A percentile compares a stretch with the other conserved stretches of the same genome.
These are phyloP conservation scores for Chaetomiaceae sp. DNA, from an alignment of 2,329 filamentous ascomycete species.

Conservation along the genomic window DNA sequence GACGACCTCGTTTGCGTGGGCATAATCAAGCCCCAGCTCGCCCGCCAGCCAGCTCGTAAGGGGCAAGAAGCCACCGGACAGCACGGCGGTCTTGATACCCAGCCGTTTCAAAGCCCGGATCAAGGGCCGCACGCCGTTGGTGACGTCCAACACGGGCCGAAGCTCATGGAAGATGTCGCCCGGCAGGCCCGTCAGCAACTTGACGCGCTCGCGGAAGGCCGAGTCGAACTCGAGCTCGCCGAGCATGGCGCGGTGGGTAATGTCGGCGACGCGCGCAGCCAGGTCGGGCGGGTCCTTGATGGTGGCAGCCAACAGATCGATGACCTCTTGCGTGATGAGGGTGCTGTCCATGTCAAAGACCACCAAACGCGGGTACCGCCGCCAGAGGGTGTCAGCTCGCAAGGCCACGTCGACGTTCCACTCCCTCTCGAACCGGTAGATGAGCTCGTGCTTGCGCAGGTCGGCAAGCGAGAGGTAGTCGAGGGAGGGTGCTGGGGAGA, in stretches of 20 bases:
- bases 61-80: conserved; percentile 89
- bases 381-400: conserved; percentile 67
- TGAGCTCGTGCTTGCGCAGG: conserved; percentile 72
- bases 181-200: conserved; percentile 74
- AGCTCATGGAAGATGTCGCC: conserved; percentile 74
- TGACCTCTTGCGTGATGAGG: conserved; percentile 94
- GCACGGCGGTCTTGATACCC: conserved; percentile 81
- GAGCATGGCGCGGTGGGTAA: conserved; percentile 91
- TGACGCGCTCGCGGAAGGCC: conserved; percentile 75
- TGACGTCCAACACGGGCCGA: conserved; percentile 70
- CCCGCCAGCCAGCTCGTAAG: conserved; percentile 80
- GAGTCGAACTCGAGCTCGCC: conserved; percentile 90
- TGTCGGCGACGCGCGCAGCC: conserved; percentile 76
- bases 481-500: conserved; percentile 55
- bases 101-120: conserved; percentile 69
- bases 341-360: conserved; percentile 99
- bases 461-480: conserved; percentile 64
- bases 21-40: conserved; percentile 79
- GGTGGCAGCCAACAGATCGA: conserved; percentile 85
- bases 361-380: conserved; percentile 76
- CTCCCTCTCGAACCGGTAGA: conserved; percentile 79
- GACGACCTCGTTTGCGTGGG: conserved; percentile 79
- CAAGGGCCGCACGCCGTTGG: conserved; percentile 72
- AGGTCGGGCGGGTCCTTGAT: conserved; percentile 65
- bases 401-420: conserved; percentile 85